Base-by-base conservation (phyloP, 805 yeast species). In the Saccharomycopsis sp. region DNA sequence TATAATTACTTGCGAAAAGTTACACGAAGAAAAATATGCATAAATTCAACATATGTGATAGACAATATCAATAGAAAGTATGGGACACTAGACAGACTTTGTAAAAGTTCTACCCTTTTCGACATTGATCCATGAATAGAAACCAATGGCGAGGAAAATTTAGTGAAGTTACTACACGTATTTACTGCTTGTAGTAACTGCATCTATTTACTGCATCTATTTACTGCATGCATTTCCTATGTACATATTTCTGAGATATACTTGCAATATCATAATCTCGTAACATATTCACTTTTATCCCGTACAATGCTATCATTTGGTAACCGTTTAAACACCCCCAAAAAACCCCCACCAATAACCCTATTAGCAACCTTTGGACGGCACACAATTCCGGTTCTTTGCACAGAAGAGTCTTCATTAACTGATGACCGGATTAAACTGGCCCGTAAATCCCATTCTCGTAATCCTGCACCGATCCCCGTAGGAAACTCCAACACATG, bases 301-400 rank as follows among this genome's bases (percentile, higher is more conserved):
- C 34, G 24, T 23, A 54, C 17, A 9, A n/a, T 23, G 14, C 34
- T 44, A 42, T 35, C 52, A 22, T 49, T 22, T 5, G 52, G 52
- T 19, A 52, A 54, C 56, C 75, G 77, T 58, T 69, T 72, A 61
- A 79, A 78, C 7, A 79, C 65, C 0, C 73, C 76, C 44, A 78
- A 74, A 64, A 79, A 79, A 8, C 83, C 84, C 44, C 84, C 84
- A 20, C 81, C 83, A 44, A 75, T 76, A 0, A 75, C 70, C 60
- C 74, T 70, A 1, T 70, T 65, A 0, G 82, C 83, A 24, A 79
- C 82, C 63, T 73, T 75, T 2, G 84, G 84, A 62, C 83, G 69
- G 55, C 81, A 78, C 2, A 78, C 80, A 58, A 72, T 65, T 1
- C 74, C 80, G 2, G 66, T 64, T 44, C 73, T 72, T 1, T 75